A percentile compares a stretch with the other conserved stretches of the same genome.
Evolutionary conservation across 1,284 basidiomycete genomes (phyloP).

Genomic region (Cerioporus squamosus): DNA sequence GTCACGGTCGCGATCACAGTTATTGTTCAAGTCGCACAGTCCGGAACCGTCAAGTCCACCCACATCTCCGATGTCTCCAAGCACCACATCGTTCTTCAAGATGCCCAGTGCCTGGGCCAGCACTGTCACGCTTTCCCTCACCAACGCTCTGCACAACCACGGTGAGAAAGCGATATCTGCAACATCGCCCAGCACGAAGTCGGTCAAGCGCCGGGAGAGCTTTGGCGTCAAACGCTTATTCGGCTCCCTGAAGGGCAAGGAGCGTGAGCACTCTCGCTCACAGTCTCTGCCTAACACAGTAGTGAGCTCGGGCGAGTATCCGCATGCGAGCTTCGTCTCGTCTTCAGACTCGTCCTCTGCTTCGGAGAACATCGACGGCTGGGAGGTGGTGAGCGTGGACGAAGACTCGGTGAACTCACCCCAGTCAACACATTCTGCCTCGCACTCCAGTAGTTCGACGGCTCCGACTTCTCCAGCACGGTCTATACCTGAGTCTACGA

Average conservation of each 20-base stretch:
- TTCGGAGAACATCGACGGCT: slow-evolving; percentile 18
- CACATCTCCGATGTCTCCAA: slow-evolving; percentile 25
- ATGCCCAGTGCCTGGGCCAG: slow-evolving; percentile 32
- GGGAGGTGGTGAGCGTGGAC: slow-evolving; percentile 20
- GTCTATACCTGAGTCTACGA: slow-evolving; percentile 2
- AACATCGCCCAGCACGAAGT: not conserved
- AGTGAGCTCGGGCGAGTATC: not conserved
- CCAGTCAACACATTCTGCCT: not conserved
- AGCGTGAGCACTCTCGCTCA: slow-evolving; percentile 15
- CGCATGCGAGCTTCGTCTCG: slow-evolving; percentile 7
- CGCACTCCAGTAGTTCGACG: not conserved
- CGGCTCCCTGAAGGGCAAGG: slow-evolving; percentile 36
- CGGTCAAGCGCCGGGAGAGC: slow-evolving; percentile 32
- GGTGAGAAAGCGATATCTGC: slow-evolving; percentile 17
- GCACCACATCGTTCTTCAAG: slow-evolving; percentile 23
- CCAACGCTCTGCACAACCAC: slow-evolving; percentile 16
- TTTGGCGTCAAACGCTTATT: slow-evolving; percentile 37
- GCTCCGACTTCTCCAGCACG: slow-evolving; percentile 12
- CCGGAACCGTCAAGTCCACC: slow-evolving; percentile 23
- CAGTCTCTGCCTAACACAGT: slow-evolving; percentile 2
- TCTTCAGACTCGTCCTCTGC: slow-evolving; percentile 15
- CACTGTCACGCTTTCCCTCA: slow-evolving; percentile 30
- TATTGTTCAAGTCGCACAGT: slow-evolving; percentile 8
- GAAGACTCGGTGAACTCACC: not conserved
- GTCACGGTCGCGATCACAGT: slow-evolving; percentile 2